phyloP scores from a whole-genome alignment of 805 yeast genomes.

The Spathaspora girioi region DNA sequence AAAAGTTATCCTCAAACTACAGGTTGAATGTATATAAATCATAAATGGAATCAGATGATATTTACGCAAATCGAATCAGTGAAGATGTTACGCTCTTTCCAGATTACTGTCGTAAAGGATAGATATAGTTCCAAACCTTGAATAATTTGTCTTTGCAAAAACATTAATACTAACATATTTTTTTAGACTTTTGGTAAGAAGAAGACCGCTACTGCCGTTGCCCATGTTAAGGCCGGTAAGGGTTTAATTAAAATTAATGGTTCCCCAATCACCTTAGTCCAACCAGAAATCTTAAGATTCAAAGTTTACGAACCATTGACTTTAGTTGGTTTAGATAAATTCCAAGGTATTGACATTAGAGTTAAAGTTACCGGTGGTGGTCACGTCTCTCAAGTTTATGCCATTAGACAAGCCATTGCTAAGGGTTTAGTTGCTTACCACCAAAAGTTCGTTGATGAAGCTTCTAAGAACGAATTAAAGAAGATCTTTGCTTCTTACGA shows the following conservation, averaged over 20 bases:
- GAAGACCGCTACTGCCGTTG: slow-evolving; percentile 99
- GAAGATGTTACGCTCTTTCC: too few relatives aligned
- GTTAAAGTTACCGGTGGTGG: slow-evolving; percentile 99
- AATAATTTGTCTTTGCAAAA: not conserved
- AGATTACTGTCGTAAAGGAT: too few relatives aligned
- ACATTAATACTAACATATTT: slow-evolving; percentile 17
- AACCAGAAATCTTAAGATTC: slow-evolving; percentile 99
- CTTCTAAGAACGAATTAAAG: slow-evolving; percentile 99
- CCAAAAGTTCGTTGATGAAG: slow-evolving; percentile 99
- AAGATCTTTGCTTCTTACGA: slow-evolving; percentile 96
- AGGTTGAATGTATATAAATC: too few relatives aligned
- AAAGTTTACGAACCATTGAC: slow-evolving; percentile 99
- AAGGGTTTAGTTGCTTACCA: slow-evolving; percentile 99
- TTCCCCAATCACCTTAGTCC: slow-evolving; percentile 97
- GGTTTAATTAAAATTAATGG: slow-evolving; percentile 99
- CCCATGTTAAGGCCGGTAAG: slow-evolving; percentile 98
- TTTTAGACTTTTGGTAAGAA: slow-evolving; percentile 97
- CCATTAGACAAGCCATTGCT: slow-evolving; percentile 99
- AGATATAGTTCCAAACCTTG: not conserved
- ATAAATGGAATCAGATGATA: too few relatives aligned
- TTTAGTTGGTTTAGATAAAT: slow-evolving; percentile 97
- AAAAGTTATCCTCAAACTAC: too few relatives aligned
- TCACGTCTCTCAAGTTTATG: slow-evolving; percentile 99
- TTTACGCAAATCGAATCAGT: too few relatives aligned
- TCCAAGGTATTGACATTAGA: slow-evolving; percentile 97